Percentiles rank a stretch among this genome's conserved stretches.
Conservation (phyloP, 208 protist genomes). For the Leishmania martiniquensis region DNA sequence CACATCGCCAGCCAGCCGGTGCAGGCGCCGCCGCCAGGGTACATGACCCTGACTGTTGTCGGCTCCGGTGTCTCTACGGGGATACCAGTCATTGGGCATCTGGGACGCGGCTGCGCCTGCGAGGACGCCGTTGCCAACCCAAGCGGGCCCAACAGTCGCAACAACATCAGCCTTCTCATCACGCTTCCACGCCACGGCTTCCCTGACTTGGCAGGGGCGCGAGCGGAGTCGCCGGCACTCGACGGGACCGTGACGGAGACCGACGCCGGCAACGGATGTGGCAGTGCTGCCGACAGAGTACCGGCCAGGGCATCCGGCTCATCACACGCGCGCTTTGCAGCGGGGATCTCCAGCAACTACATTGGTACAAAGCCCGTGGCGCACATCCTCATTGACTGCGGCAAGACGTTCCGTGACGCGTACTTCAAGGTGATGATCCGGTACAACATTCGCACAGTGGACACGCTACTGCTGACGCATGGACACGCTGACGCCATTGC, state of each 20-base stretch:
- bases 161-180: slow-evolving; percentile 85
- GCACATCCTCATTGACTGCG: slow-evolving; percentile 85
- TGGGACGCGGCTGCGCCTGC: slow-evolving; percentile 72
- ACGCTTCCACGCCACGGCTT: slow-evolving; percentile 40
- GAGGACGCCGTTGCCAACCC: slow-evolving; percentile 64
- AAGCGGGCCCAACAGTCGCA: slow-evolving; percentile 68
- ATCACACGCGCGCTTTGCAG: slow-evolving; percentile 36
- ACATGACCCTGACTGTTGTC: slow-evolving; percentile 61
- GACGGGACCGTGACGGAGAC: not conserved
- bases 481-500: slow-evolving; percentile 84
- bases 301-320: not conserved
- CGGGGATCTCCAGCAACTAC: slow-evolving; percentile 28
- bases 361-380: slow-evolving; percentile 37
- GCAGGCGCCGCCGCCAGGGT: slow-evolving; percentile 34
- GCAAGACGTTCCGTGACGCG: slow-evolving; percentile 92
- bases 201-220: not conserved
- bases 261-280: not conserved
- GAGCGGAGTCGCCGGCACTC: not conserved
- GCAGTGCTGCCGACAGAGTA: not conserved
- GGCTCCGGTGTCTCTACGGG: slow-evolving; percentile 85
- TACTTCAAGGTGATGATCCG: slow-evolving; percentile 83
- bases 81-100: slow-evolving; percentile 86
- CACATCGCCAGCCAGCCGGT: slow-evolving; percentile 13
- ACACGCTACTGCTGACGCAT: slow-evolving; percentile 89
- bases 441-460: slow-evolving; percentile 59